A percentile compares a stretch with the other conserved stretches of the same genome.
Evolutionary conservation across 352 stramenopile genomes (phyloP).

Genomic region (Phytophthora cactorum): DNA sequence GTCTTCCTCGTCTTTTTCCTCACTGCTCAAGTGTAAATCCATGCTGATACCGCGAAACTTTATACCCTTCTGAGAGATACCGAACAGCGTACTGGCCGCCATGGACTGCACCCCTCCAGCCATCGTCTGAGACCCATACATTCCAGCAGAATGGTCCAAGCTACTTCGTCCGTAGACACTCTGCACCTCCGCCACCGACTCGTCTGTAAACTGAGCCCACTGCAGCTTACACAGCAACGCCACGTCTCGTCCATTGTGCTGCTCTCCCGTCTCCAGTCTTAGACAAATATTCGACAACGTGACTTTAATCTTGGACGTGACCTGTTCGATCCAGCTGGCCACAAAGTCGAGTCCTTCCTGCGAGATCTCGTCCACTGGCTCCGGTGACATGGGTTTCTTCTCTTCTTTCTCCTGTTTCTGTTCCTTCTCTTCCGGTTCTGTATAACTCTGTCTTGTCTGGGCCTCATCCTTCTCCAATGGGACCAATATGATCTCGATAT

Average conservation of each 20-base stretch:
- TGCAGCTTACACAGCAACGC: conserved; percentile 77
- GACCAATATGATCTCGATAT: conserved; percentile 90
- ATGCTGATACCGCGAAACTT: conserved; percentile 87
- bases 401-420: conserved; percentile 7
- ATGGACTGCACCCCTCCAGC: conserved; percentile 70
- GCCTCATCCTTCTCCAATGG: conserved; percentile 39
- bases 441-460: conserved; percentile 14
- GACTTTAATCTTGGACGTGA: conserved; percentile 91
- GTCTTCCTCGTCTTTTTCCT: conserved; percentile 52
- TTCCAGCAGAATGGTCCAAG: conserved; percentile 36
- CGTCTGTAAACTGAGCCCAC: conserved; percentile 86
- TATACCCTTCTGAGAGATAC: conserved; percentile 85
- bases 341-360: conserved; percentile 92
- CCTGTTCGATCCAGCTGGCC: conserved; percentile 90
- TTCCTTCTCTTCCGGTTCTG: conserved; percentile 12
- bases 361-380: conserved; percentile 78
- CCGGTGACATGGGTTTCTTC: conserved; percentile 26
- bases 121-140: conserved; percentile 43
- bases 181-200: conserved; percentile 79
- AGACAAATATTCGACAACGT: conserved; percentile 89
- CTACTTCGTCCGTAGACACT: conserved; percentile 67
- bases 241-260: conserved; percentile 65
- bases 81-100: conserved; percentile 80
- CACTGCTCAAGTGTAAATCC: conserved; percentile 73
- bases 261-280: conserved; percentile 70